Conservation (phyloP, 2,329 filamentous ascomycete genomes). For the Sclerotinia minor region DNA sequence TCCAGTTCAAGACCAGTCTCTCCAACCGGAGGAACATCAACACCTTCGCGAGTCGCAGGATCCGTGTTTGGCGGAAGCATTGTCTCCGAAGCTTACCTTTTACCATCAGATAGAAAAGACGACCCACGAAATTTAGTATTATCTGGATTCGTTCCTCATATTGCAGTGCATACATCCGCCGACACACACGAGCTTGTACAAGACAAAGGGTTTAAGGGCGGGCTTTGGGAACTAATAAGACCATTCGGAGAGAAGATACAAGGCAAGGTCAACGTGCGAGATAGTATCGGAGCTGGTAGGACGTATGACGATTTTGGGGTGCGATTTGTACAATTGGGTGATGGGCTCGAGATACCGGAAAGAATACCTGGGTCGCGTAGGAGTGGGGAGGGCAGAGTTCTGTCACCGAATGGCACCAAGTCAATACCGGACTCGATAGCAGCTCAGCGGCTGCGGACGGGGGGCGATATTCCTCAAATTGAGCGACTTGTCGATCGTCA, state of each 20-base stretch:
- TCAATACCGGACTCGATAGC: conserved; percentile 27
- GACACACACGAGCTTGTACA: conserved; percentile 80
- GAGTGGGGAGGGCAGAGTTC: conserved; percentile 36
- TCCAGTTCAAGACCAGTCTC: conserved; percentile 68
- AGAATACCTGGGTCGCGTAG: conserved; percentile 43
- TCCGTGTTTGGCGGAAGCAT: conserved; percentile 55
- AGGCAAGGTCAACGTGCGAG: conserved; percentile 85
- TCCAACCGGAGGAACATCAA: conserved; percentile 57
- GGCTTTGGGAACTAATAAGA: conserved; percentile 80
- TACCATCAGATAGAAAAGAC: conserved; percentile 33
- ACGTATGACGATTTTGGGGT: conserved; percentile 88
- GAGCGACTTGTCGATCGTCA: conserved; percentile 81
- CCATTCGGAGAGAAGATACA: conserved; percentile 88
- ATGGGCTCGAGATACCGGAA: conserved; percentile 55
- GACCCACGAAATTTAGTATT: conserved; percentile 69
- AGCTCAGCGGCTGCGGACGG: conserved; percentile 39
- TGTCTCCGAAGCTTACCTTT: conserved; percentile 40
- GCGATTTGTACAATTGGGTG: conserved; percentile 74
- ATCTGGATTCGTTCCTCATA: conserved; percentile 82
- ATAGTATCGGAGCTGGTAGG: conserved; percentile 82
- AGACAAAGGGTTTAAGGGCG: conserved; percentile 81
- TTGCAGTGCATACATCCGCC: conserved; percentile 81
- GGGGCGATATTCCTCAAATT: conserved; percentile 63
- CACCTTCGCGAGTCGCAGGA: conserved; percentile 57
- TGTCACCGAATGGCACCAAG: conserved; percentile 33